Base-by-base conservation (phyloP, 345 rosid species). In the Diplotaxis tenuifolia region DNA sequence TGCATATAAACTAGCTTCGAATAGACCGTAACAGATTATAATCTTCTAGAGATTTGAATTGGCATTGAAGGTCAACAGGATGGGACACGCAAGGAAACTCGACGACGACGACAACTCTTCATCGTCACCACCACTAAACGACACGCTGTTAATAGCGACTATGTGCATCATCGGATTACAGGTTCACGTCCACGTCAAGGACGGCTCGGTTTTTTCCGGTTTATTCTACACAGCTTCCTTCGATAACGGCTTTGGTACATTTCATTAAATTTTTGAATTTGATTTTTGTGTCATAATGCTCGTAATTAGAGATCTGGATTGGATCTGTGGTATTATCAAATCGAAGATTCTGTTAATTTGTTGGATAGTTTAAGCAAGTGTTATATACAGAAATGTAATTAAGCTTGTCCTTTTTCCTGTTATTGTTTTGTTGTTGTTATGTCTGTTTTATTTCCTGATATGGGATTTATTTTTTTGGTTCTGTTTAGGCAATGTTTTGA, bases 151-250 rank as follows among this genome's bases (percentile, higher is more conserved):
- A 78, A 75, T 82, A 65, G 92, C 91, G 5, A 89, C 92, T 34
- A 81, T 86, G 87, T 77, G 85, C 76, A 81, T 94, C 59, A 80
- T 91, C 79, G 98, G 90, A 58, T 79, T 83, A 70, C 89, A 86
- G 5, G 98, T 88, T 72, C 93, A 94, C 38, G 97, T 89, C 32
- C 88, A 89, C 69, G 80, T 89, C 75, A 86, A 76, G 74, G 95
- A 93, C 62, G 96, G 97, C 52, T 89, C 98, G 34, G 84, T 88
- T 36, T 89, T 78, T 40, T 88, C 96, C 40, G 98, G 98, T 16
- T 72, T 82, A 67, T 88, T 89, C 78, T 84, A 86, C 82, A 88
- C 98, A 60, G 94, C 94, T 47, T 91, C 92, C 71, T 74, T 86
- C 62, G 90, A 87, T 25, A 81, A 84, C 58, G 87, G 75, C n/a